Conservation (phyloP, 495 filamentous ascomycete genomes). For the Annulohypoxylon stygium region DNA sequence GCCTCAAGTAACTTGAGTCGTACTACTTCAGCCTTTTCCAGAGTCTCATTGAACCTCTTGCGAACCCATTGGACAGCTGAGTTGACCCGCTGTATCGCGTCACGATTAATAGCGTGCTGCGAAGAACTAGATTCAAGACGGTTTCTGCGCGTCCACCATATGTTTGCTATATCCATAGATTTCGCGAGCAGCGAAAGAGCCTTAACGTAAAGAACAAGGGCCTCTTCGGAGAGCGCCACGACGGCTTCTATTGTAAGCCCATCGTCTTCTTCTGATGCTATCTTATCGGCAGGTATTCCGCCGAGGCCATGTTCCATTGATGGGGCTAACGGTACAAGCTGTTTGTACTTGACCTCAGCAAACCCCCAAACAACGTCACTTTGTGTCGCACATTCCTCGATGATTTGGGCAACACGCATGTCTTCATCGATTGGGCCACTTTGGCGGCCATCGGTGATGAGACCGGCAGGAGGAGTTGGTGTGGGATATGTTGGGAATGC, state of each 20-base stretch:
- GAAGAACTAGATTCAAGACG: conserved; percentile 72
- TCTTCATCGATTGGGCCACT: conserved; percentile 81
- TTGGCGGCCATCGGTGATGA: conserved; percentile 77
- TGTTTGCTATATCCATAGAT: conserved; percentile 95
- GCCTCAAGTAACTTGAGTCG: conserved; percentile 87
- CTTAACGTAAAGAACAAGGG: conserved; percentile 95
- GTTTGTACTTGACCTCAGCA: conserved; percentile 98
- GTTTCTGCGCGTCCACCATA: conserved; percentile 88
- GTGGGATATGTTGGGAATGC: conserved; percentile 88
- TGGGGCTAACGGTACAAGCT: conserved; percentile 88
- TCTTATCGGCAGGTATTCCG: conserved; percentile 62
- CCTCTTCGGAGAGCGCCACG: conserved; percentile 91
- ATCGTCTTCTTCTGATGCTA: conserved; percentile 68
- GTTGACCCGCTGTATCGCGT: conserved; percentile 80
- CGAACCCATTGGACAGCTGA: conserved; percentile 95
- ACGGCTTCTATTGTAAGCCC: conserved; percentile 87
- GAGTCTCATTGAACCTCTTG: conserved; percentile 91
- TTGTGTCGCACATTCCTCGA: conserved; percentile 91
- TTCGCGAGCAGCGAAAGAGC: conserved; percentile 87
- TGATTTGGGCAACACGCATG: conserved; percentile 76
- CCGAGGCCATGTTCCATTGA: conserved; percentile 78
- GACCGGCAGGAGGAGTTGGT: conserved; percentile 62
- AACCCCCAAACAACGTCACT: conserved; percentile 97
- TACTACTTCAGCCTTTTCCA: conserved; percentile 95
- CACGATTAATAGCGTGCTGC: conserved; percentile 57